Evolutionary conservation across 148 eudicot species (phyloP).

Genomic region (Cornus controversa): DNA sequence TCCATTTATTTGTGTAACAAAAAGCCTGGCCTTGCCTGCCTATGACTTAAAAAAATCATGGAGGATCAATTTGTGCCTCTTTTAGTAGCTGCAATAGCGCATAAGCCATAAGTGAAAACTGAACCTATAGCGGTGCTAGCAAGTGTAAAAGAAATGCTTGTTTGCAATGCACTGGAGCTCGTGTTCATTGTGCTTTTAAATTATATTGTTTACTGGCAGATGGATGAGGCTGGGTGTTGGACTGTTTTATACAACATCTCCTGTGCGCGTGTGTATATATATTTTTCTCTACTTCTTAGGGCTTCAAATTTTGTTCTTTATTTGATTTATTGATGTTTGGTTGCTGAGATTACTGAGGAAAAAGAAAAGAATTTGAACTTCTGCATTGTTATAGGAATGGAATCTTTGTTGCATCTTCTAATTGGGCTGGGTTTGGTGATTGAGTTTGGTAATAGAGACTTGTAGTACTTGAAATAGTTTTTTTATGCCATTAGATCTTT

Average conservation of each 20-base stretch:
- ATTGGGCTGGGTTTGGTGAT: too few relatives aligned
- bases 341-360: neutral
- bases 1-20: neutral
- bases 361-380: neutral
- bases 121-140: neutral
- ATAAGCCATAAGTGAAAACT: neutral
- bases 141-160: neutral
- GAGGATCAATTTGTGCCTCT: neutral
- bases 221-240: conserved; percentile 99
- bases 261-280: too few relatives aligned
- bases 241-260: too few relatives aligned
- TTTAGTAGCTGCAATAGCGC: neutral
- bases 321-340: neutral
- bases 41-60: neutral
- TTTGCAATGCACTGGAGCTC: neutral
- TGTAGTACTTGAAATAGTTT: too few relatives aligned
- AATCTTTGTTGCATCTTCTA: too few relatives aligned
- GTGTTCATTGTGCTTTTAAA: neutral
- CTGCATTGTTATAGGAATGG: too few relatives aligned
- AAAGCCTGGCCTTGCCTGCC: conserved; percentile 3
- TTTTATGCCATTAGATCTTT: too few relatives aligned
- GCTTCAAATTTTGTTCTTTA: neutral
- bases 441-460: too few relatives aligned
- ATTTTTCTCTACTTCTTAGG: neutral
- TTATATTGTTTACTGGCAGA: conserved; percentile 49